A percentile compares a stretch with the other conserved stretches of the same genome.
These are phyloP conservation scores for Peronospora belbahrii DNA, from an alignment of 352 stramenopile species.

Conservation along the genomic window DNA sequence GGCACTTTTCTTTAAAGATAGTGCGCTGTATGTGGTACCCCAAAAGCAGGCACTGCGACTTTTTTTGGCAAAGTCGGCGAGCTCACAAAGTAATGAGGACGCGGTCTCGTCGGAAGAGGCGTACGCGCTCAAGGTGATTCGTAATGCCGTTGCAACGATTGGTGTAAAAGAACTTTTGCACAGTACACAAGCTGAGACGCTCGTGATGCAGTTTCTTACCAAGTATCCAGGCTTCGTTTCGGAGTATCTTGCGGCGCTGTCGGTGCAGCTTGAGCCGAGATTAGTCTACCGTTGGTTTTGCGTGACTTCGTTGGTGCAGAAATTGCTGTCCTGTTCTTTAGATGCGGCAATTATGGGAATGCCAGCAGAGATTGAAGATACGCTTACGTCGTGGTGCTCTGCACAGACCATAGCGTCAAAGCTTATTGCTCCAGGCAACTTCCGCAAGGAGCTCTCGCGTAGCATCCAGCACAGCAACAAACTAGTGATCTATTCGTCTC, in stretches of 20 bases:
- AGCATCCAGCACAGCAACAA: conserved; percentile 69
- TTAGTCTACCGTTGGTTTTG: conserved; percentile 74
- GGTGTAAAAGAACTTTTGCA: conserved; percentile 56
- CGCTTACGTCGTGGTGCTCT: conserved; percentile 34
- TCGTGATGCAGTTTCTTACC: conserved; percentile 49
- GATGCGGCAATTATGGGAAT: conserved; percentile 27
- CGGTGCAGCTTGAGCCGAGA: conserved; percentile 66
- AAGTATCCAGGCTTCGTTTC: conserved; percentile 55
- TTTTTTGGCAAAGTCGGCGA: conserved; percentile 37
- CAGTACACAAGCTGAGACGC: conserved; percentile 37
- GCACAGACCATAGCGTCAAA: conserved; percentile 43
- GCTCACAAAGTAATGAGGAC: conserved; percentile 13
- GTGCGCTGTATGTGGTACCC: conserved; percentile 48
- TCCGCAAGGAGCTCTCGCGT: conserved; percentile 74
- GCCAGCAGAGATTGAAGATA: conserved; percentile 5
- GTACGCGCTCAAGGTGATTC: conserved; percentile 56
- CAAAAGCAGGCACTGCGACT: conserved; percentile 33
- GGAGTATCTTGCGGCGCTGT: conserved; percentile 50
- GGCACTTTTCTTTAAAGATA: conserved; percentile 51
- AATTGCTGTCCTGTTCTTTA: conserved; percentile 48
- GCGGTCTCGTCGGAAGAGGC: conserved; percentile 31
- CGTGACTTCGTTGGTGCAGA: conserved; percentile 60
- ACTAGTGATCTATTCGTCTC: conserved; percentile 64
- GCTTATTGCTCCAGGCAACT: conserved; percentile 60
- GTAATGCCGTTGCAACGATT: conserved; percentile 52